Evolutionary conservation across 345 rosid genomes (phyloP).

Genomic region (Firmiana major): DNA sequence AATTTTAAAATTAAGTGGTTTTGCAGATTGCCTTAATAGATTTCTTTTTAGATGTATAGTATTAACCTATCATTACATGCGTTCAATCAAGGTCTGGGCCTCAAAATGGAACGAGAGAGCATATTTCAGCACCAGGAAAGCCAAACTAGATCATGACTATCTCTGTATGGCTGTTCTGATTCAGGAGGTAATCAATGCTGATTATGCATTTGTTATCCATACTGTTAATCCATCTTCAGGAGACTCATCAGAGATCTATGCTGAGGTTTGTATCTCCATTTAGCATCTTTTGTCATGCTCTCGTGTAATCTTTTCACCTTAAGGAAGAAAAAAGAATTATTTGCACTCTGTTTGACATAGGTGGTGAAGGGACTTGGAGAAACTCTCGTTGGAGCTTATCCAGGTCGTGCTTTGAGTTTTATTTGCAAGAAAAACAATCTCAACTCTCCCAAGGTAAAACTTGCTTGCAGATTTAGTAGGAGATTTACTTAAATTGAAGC

Average conservation of each 20-base stretch:
- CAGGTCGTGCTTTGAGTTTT: constrained; percentile 96
- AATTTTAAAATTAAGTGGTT: neutral
- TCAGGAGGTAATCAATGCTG: constrained; percentile 93
- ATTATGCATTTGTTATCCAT: constrained; percentile 96
- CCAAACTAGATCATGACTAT: constrained; percentile 82
- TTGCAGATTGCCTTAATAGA: neutral
- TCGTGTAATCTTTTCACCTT: neutral
- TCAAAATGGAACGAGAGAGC: constrained; percentile 99
- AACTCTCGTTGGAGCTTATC: constrained; percentile 98
- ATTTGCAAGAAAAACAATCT: constrained; percentile 69
- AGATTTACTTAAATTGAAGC: neutral
- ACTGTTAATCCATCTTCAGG: constrained; percentile 96
- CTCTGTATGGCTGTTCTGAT: constrained; percentile 98
- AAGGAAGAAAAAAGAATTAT: constrained; percentile 6
- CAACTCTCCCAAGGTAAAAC: constrained; percentile 66
- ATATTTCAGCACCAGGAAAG: constrained; percentile 87
- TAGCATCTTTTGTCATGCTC: neutral
- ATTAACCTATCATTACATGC: constrained; percentile 2
- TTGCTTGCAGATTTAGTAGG: neutral
- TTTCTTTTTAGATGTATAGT: constrained; percentile 3
- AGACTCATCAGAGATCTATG: constrained; percentile 86
- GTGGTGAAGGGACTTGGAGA: constrained; percentile 97
- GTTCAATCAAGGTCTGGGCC: constrained; percentile 80
- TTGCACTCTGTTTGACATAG: constrained; percentile 31
- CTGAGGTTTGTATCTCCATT: constrained; percentile 55